A percentile compares a stretch with the other conserved stretches of the same genome.
Evolutionary conservation across 208 protist species (phyloP).

Genomic region (Porcisia hertigi): DNA sequence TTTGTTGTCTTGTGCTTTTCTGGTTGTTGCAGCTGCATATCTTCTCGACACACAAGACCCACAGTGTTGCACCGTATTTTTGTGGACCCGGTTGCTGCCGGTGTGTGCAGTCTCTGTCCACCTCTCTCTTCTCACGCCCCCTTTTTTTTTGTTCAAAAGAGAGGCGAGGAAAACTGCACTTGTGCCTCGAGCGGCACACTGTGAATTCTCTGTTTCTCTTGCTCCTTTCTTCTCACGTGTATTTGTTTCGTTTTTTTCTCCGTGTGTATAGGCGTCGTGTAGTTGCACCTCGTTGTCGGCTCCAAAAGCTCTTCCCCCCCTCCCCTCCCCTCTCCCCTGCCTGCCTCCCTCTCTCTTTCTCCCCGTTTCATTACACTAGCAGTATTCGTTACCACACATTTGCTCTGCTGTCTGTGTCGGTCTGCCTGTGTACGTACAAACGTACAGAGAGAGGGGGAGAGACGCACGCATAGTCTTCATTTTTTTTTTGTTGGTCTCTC

Average conservation of each 20-base stretch:
- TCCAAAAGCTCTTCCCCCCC: no score
- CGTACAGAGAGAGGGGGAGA: not conserved
- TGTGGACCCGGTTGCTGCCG: not conserved
- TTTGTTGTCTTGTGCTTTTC: constrained; percentile 1
- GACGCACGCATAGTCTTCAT: not conserved
- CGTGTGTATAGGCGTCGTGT: not conserved
- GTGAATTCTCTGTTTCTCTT: no score
- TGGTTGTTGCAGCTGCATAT: not conserved
- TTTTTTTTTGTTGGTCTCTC: not conserved
- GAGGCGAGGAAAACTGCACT: no score
- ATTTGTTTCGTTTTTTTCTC: no score
- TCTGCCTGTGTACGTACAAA: not conserved
- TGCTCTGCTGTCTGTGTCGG: not conserved
- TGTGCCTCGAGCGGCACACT: no score
- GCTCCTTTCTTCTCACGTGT: no score
- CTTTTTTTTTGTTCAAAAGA: not conserved
- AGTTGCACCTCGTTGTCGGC: not conserved
- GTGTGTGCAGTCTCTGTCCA: not conserved
- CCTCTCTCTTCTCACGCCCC: not conserved
- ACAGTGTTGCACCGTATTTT: not conserved
- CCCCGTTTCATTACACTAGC: no score
- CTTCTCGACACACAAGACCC: not conserved
- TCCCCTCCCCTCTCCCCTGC: no score
- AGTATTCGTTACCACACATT: not conserved
- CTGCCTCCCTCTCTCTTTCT: no score